Base-by-base conservation (phyloP, 108 stramenopile species). In the Mediolabrus comicus region DNA sequence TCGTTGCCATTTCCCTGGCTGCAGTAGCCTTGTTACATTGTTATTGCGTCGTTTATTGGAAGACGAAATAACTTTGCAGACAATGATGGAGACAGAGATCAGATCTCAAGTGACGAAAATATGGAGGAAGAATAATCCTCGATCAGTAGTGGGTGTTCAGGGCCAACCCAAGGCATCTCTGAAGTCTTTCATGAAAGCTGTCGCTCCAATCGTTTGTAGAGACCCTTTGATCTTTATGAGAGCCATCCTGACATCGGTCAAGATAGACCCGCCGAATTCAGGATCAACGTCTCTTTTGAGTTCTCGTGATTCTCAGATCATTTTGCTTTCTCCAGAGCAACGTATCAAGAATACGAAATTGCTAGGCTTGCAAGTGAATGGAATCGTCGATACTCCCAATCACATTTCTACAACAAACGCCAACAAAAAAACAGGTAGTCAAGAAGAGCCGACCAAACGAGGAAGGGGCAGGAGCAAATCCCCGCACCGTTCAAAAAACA, bases 1-100 rank as follows among this genome's bases (percentile, higher is more conserved):
- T 30, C 39, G 74, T 11, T 85, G 84, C 49, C 71, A 80, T 49
- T 97, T 97, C 72, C 72, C 71, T 10, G 97, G 94, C 4, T 82
- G 85, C 53, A 67, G 82, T 31, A 81, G 80, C 6, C 69, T 95
- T 11, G 75, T 91, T 5, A 87, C 88, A 7, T 28, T 87, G 27
- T 65, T 93, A 8, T 72, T 96, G 22, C 87, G 96, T 34, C 90
- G 94, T 22, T 71, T 97, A 49, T 75, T 96, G 2, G 95, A 96
- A 69, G 97, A 97, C 71, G 92, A 91, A 24, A 41, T 63, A 12
- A 95, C 92, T 13, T 81, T 97, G 31, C 92, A 92, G 70, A 61
- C 83, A 1, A 77, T 88, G 36, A 97, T 97, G 97, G 95, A 97
- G 63, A 87, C 88, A 34, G 95, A 97, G 69, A 95, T 97, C 32